Base-by-base conservation (phyloP, 495 filamentous ascomycete species). In the Paragyromitra xinjiangensis region DNA sequence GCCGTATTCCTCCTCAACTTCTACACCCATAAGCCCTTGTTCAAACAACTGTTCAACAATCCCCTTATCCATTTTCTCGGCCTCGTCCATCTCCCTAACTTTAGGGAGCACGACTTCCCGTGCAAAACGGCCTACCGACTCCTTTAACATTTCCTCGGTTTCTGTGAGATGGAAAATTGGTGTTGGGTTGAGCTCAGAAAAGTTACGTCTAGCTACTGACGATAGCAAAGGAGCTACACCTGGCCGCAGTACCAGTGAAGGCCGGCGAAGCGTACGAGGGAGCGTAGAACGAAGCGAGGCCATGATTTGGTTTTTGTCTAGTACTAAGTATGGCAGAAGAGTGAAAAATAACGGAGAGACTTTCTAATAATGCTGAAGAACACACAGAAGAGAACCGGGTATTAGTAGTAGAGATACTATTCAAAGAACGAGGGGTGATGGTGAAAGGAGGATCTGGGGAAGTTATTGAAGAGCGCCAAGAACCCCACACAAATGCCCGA, bases 1-100 rank as follows among this genome's bases (percentile, higher is more conserved):
- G 67, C 95, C 95, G 82, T 91, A 98, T 83, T 98, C 94, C 84
- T 99, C 96, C 34, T 94, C 95, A 26, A 99, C 94, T 85, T 99
- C 95, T 67, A 99, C 89, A 64, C 95, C 92, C 95, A 99, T 99
- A 9, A 99, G 83, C 3, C 95, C 95, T 84, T 98, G 95, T 85
- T 98, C 95, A 81, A 99, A 99, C 40, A 97, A 88, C 84, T 94
- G 91, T 84, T 97, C 94, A 16, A 99, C 91, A 37, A 99, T 83
- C 2, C 88, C 83, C 0, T 91, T 88, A 84, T 99, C 96, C 95
- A 99, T 99, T 7, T 86, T 84, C 87, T 99, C 95, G 37, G 91
- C 91, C 86, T 99, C 95, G 81, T 99, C 95, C 95, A 99, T 99
- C 34, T 96, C 94, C 26, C 95, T 92, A 9, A 94, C 94, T 84